Base-by-base conservation (phyloP, 2,329 filamentous ascomycete species). In the Drechslerella coelobrocha region DNA sequence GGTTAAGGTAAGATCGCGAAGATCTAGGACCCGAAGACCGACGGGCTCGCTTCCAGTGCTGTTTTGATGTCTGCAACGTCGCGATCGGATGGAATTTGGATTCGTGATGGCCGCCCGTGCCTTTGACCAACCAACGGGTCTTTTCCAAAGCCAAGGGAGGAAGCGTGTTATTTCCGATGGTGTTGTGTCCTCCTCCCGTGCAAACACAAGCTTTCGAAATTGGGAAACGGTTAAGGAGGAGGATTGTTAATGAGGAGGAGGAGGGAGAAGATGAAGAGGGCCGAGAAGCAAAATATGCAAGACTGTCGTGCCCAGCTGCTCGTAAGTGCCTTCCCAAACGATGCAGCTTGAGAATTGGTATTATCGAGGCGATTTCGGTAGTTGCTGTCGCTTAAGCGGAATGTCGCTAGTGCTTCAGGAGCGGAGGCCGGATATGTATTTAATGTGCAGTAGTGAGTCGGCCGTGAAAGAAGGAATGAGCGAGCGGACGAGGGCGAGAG, bases 331-430 rank as follows among this genome's bases (percentile, higher is more conserved):
- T 41, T 23, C 37, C 54, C 26, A 34, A 47, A 45, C 6, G 29
- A 31, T 12, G 29, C 29, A 31, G 29, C 6, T 31, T 12, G 29
- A 12, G 29, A 12, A 12, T 6, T 31, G 41, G 14, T 47, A 19
- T 34, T 37, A 55, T 41, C 21, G 41, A 19, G 6, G n/a, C 53
- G 37, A 47, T 29, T 45, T 47, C 53, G 23, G 52, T 39, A 41
- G 52, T 55, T 39, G 54, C 27, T n/a, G 6, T 60, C 55, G 55
- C 55, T 60, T 51, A 29, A 14, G 57, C 24, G 57, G 65, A 69
- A 69, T 69, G 65, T 61, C 63, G 63, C 63, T 56, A 68, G 56
- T 61, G 56, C 55, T 68, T 56, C 56, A 56, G 56, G 63, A 68
- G 17, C 41, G 60, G 55, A 68, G 55, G 48, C 55, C 54, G 62